Base-by-base conservation (phyloP, 768 basidiomycete species). In the Exidia glandulosa region DNA sequence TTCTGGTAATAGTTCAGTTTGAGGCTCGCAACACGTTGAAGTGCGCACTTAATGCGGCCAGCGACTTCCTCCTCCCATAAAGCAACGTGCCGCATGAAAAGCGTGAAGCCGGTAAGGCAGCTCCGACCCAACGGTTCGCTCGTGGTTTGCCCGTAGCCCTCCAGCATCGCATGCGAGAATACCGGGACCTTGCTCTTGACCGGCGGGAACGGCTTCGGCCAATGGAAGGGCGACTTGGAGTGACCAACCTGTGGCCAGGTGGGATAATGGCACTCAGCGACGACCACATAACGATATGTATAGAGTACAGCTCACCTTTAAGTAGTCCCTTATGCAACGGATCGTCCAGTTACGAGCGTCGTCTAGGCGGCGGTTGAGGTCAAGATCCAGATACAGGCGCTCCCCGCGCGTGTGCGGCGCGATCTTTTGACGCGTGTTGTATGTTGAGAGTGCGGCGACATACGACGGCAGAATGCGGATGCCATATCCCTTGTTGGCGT, bases 401-500 rank as follows among this genome's bases (percentile, higher is more conserved):
- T 36, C 27, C 9, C 27, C 32, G 14, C 32, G 25, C 25, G 33
- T n/a, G n/a, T 52, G 27, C 7, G 31, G 36, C 25, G n/a, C n/a
- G 25, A 29, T 3, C 16, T 61, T 36, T 33, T 27, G n/a, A 16
- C 25, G 25, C 34, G 37, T 34, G 58, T n/a, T 25, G 32, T 25
- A 50, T 10, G 34, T 25, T n/a, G 36, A 32, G 45, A 63, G 57
- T 32, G 56, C 61, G 16, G 31, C 56, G 27, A 63, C 5, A 36
- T 63, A 63, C 23, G 55, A 37, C 1, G 62, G 60, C n/a, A 63
- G 62, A 29, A 63, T 57, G 34, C 62, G 62, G 0, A 63, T 57
- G 16, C 62, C 62, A 57, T 62, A 63, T 10, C 62, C 62, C 34
- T 61, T 63, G 56, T 63, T 41, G 0, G 62, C 62, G 54, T 63